A percentile compares a stretch with the other conserved stretches of the same genome.
Evolutionary conservation across 2,329 filamentous ascomycete species (phyloP).

Genomic region (Lecanicillium sp.): DNA sequence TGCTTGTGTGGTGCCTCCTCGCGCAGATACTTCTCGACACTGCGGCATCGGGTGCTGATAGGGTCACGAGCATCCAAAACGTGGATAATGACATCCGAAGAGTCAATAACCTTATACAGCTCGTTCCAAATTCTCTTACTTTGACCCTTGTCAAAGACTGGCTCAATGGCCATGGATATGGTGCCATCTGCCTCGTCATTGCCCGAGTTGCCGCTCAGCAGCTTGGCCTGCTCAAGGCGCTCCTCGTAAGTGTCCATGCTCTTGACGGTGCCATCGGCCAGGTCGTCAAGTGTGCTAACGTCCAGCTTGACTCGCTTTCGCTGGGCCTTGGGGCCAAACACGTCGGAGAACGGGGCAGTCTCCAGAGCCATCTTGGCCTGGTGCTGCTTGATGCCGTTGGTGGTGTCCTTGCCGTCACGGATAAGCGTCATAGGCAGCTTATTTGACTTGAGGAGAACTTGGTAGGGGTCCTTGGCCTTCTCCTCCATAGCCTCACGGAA

Average conservation of each 20-base stretch:
- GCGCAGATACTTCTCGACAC: constrained; percentile 76
- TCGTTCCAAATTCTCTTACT: constrained; percentile 98
- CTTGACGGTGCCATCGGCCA: constrained; percentile 72
- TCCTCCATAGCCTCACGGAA: constrained; percentile 92
- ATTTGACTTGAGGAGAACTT: constrained; percentile 91
- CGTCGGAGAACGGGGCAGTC: constrained; percentile 74
- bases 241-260: constrained; percentile 78
- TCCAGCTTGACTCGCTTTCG: constrained; percentile 86
- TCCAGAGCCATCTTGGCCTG: constrained; percentile 91
- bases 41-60: constrained; percentile 76
- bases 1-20: constrained; percentile 97
- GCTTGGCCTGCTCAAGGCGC: constrained; percentile 66
- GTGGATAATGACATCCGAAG: constrained; percentile 92
- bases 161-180: constrained; percentile 62
- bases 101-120: constrained; percentile 90
- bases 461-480: constrained; percentile 82
- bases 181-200: constrained; percentile 39
- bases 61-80: constrained; percentile 87
- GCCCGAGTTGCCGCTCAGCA: constrained; percentile 64
- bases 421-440: constrained; percentile 96
- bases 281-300: constrained; percentile 71
- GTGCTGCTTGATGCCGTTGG: constrained; percentile 86
- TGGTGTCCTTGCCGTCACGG: constrained; percentile 60
- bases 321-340: constrained; percentile 90
- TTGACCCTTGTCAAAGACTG: constrained; percentile 91